A percentile compares a stretch with the other conserved stretches of the same genome.
Evolutionary conservation across 2,329 filamentous ascomycete genomes (phyloP).

Genomic region (Pseudopithomyces maydicus): DNA sequence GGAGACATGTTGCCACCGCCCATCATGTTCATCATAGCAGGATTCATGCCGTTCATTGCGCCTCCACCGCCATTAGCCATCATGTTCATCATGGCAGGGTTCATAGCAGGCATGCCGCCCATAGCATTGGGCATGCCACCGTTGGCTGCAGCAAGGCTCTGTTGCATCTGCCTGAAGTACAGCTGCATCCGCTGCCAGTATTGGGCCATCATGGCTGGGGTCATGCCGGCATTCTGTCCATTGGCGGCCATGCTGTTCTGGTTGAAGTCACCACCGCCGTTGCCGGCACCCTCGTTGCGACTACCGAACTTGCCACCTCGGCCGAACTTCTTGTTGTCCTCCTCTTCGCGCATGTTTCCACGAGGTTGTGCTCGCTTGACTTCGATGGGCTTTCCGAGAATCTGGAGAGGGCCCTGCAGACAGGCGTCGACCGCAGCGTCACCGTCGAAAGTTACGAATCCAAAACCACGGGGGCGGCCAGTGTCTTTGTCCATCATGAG

Average conservation of each 20-base stretch:
- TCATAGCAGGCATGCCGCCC: slow-evolving; percentile 58
- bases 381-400: slow-evolving; percentile 94
- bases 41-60: slow-evolving; percentile 59
- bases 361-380: slow-evolving; percentile 97
- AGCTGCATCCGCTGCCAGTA: slow-evolving; percentile 99
- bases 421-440: slow-evolving; percentile 94
- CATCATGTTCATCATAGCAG: slow-evolving; percentile 54
- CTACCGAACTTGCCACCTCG: slow-evolving; percentile 44
- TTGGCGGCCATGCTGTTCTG: slow-evolving; percentile 49
- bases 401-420: slow-evolving; percentile 81
- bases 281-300: slow-evolving; percentile 34
- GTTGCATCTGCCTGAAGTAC: slow-evolving; percentile 94
- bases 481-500: slow-evolving; percentile 99
- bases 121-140: slow-evolving; percentile 47
- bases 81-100: slow-evolving; percentile 22
- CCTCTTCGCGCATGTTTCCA: slow-evolving; percentile 91
- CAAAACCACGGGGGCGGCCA: slow-evolving; percentile 92
- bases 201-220: slow-evolving; percentile 95
- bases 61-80: slow-evolving; percentile 18
- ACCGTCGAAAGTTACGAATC: slow-evolving; percentile 97
- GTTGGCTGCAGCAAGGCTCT: slow-evolving; percentile 71
- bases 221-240: slow-evolving; percentile 68
- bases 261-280: slow-evolving; percentile 54
- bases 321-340: slow-evolving; percentile 62
- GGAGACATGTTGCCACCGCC: slow-evolving; percentile 45